Conservation (phyloP, 2,329 filamentous ascomycete genomes). For the Rugonectria rugulosa region DNA sequence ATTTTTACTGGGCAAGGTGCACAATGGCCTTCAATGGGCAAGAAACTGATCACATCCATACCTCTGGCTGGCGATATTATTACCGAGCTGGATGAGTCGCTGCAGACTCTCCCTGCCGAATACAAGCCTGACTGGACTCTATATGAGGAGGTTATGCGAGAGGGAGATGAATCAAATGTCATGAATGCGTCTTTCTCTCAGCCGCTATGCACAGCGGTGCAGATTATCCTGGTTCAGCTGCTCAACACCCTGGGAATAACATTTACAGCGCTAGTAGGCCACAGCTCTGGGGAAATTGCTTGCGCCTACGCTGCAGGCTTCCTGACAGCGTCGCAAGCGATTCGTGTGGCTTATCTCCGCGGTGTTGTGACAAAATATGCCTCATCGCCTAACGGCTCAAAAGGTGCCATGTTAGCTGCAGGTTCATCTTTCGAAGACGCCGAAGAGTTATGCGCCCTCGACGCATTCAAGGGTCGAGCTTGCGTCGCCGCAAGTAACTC, state of each 20-base stretch:
- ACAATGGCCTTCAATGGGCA: slow-evolving; percentile 45
- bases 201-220: slow-evolving; percentile 41
- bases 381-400: not conserved
- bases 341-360: slow-evolving; percentile 30
- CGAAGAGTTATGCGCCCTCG: not conserved
- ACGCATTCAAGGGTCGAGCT: slow-evolving; percentile 28
- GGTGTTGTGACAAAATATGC: slow-evolving; percentile 6
- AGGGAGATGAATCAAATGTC: not conserved
- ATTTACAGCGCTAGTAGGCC: slow-evolving; percentile 51
- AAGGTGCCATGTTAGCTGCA: slow-evolving; percentile 32
- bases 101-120: slow-evolving; percentile 26
- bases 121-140: slow-evolving; percentile 37
- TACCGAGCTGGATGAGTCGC: slow-evolving; percentile 32
- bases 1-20: slow-evolving; percentile 48
- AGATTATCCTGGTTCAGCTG: slow-evolving; percentile 40
- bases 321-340: slow-evolving; percentile 40
- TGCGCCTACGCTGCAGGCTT: slow-evolving; percentile 58
- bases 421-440: slow-evolving; percentile 29
- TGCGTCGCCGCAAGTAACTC: slow-evolving; percentile 38
- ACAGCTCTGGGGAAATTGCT: slow-evolving; percentile 59
- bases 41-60: slow-evolving; percentile 28
- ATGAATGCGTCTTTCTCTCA: slow-evolving; percentile 41
- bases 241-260: slow-evolving; percentile 42
- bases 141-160: slow-evolving; percentile 1
- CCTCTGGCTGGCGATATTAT: slow-evolving; percentile 14